phyloP scores from a whole-genome alignment of 441 rosid genomes.

The Mallotus repandus region DNA sequence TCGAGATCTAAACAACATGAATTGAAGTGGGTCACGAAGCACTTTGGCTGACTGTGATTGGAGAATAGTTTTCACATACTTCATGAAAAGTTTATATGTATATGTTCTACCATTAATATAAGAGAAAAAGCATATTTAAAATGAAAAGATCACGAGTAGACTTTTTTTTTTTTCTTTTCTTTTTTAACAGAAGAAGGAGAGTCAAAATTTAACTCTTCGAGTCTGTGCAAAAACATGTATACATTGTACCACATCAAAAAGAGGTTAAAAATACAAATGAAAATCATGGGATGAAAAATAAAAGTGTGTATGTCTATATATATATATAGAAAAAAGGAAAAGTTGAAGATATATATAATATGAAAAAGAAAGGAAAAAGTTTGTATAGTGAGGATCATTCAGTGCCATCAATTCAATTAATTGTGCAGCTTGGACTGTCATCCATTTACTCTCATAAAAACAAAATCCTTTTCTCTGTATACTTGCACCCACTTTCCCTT shows the following conservation, averaged over 20 bases:
- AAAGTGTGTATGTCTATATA: not conserved
- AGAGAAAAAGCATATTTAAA: not conserved
- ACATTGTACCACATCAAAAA: not conserved
- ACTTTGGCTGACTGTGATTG: slow-evolving; percentile 25
- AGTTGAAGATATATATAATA: not conserved
- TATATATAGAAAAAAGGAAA: not conserved
- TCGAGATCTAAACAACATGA: slow-evolving; percentile 8
- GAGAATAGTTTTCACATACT: slow-evolving; percentile 24
- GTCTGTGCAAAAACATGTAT: slow-evolving; percentile 33
- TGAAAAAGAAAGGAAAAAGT: not conserved
- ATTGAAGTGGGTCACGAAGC: slow-evolving; percentile 27
- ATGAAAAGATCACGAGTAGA: slow-evolving; percentile 24
- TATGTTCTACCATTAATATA: not conserved
- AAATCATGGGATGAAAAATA: not conserved
- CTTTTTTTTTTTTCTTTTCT: slow-evolving; percentile 17
- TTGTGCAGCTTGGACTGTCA: slow-evolving; percentile 53
- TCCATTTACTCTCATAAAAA: slow-evolving; percentile 46
- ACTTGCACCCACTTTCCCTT: slow-evolving; percentile 64
- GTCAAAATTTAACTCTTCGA: slow-evolving; percentile 45
- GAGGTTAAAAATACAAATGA: slow-evolving; percentile 6
- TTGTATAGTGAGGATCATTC: slow-evolving; percentile 34
- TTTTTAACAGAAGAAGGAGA: slow-evolving; percentile 11
- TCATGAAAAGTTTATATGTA: not conserved
- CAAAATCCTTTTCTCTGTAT: slow-evolving; percentile 33
- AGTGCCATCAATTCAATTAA: slow-evolving; percentile 47